phyloP scores from a whole-genome alignment of 1,139 yeast species.

The Geotrichum phurueaensis region DNA sequence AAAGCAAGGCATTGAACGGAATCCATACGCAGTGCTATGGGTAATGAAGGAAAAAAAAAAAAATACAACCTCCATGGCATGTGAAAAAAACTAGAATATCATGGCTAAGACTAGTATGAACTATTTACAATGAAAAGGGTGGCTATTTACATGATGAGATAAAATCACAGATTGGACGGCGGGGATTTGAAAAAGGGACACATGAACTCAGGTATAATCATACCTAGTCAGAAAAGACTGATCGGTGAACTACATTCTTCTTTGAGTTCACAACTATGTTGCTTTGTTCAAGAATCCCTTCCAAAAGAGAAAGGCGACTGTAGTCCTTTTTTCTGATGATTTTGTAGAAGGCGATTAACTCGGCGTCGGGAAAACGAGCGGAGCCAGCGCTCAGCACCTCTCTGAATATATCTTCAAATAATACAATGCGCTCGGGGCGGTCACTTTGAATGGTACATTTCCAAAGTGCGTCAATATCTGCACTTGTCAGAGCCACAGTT shows the following conservation, averaged over 20 bases:
- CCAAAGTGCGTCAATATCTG: background rate
- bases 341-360: background rate
- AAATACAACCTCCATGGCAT: no score
- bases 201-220: background rate
- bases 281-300: background rate
- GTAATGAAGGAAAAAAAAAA: no score
- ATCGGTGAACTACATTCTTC: background rate
- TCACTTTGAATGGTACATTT: background rate
- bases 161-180: background rate
- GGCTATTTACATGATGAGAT: background rate
- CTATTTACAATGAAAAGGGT: background rate
- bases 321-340: background rate
- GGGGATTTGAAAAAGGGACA: background rate
- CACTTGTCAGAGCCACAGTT: background rate
- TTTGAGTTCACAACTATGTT: background rate
- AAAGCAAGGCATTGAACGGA: no score
- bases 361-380: background rate
- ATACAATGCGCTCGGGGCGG: background rate
- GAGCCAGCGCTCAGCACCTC: background rate
- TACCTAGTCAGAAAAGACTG: background rate
- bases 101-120: background rate
- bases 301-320: background rate
- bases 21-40: no score
- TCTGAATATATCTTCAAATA: background rate
- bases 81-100: no score